Base-by-base conservation (phyloP, 2,329 filamentous ascomycete genomes). In the Fusarium verticillioides region DNA sequence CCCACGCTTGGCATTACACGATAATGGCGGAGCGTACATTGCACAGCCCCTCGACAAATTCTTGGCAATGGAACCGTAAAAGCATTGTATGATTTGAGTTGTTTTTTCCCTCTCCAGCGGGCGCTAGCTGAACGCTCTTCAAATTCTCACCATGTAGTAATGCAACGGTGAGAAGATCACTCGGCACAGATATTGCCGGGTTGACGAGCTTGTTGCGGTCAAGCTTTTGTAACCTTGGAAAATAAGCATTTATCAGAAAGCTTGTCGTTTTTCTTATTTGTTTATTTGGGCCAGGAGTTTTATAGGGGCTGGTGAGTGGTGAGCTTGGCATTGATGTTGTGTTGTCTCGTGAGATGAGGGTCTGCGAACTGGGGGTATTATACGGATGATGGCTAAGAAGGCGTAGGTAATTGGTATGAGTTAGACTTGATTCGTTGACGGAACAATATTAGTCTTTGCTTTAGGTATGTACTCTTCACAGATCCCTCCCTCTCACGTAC, bases 1-100 rank as follows among this genome's bases (percentile, higher is more conserved):
- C 44, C 66, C 70, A 67, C 62, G 44, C 72, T 74, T 74, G 72
- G 72, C 72, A 74, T 66, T 74, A 70, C 57, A 74, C 66, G 66
- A 60, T 40, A 53, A 69, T 58, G 58, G 43, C 44, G 39, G 52
- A 49, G 58, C 44, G 42, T 62, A 54, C 54, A 62, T 58, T 60
- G 64, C 58, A 70, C 58, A 72, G 72, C 71, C 72, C 64, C 58
- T 58, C 42, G n/a, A 46, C 18, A 56, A 30, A 49, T 28, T 60
- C 72, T 69, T 70, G 66, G 66, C 66, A 46, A 47, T 28, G 44
- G 26, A 16, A 21, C 50, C 42, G 26, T 18, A 8, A 12, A 30
- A 7, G 37, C n/a, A 28, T 32, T 32, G n/a, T 32, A 61, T n/a
- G 11, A 18, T 52, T 49, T 40, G 46, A 60, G 62, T 28, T 39